Evolutionary conservation across 2,329 filamentous ascomycete species (phyloP).

Genomic region (Conoideocrella luteorostrata): DNA sequence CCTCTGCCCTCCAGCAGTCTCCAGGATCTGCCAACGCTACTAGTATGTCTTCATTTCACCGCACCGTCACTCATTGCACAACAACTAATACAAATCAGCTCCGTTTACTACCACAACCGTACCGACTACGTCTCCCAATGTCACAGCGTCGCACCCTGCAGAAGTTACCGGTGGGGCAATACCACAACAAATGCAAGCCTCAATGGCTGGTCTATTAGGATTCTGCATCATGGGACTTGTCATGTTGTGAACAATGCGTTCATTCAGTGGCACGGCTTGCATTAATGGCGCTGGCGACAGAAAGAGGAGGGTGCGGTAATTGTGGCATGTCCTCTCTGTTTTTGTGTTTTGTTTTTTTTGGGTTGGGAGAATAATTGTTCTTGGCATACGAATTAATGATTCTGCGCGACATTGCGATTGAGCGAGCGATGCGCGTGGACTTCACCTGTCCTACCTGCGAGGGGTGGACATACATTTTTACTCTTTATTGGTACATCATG

Average conservation of each 20-base stretch:
- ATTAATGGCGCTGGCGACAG: constrained; percentile 3
- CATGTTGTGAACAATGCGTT: constrained; percentile 19
- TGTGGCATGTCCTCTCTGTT: not conserved
- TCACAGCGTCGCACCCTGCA: constrained; percentile 19
- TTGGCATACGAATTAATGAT: constrained; percentile 10
- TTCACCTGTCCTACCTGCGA: not conserved
- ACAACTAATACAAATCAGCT: constrained; percentile 9
- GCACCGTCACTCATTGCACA: not conserved
- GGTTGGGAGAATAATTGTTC: not conserved
- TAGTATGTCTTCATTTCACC: constrained; percentile 1
- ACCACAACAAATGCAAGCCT: constrained; percentile 25
- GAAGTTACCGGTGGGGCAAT: constrained; percentile 26
- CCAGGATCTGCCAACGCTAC: constrained; percentile 1
- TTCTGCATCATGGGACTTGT: constrained; percentile 31
- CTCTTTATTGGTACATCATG: not conserved
- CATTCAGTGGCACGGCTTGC: not conserved
- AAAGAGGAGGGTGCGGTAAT: not conserved
- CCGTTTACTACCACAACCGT: constrained; percentile 5
- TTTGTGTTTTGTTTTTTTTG: not conserved
- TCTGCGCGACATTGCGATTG: constrained; percentile 7
- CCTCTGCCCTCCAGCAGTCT: not conserved
- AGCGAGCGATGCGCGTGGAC: constrained; percentile 5
- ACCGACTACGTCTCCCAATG: constrained; percentile 17
- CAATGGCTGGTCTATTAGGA: constrained; percentile 28
- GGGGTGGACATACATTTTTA: not conserved